Conservation (phyloP, 805 yeast genomes). For the Lipomyces orientalis region DNA sequence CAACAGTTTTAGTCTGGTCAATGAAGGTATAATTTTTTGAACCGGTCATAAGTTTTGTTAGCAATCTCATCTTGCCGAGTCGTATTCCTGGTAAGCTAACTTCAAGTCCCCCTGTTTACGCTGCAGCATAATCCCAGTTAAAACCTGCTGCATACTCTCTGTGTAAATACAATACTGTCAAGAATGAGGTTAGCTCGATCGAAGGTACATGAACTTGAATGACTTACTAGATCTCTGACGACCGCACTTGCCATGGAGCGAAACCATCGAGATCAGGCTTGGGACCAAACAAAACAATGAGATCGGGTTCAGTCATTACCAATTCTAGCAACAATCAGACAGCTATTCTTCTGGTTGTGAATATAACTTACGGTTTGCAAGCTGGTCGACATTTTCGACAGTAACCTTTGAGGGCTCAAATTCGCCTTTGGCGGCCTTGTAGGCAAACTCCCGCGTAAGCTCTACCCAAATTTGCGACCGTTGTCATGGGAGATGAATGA, state of each 20-base stretch:
- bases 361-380: conserved; percentile 45
- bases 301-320: conserved; percentile 92
- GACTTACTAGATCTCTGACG: conserved; percentile 70
- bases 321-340: conserved; percentile 50
- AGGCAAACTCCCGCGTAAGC: conserved; percentile 83
- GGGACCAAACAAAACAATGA: conserved; percentile 85
- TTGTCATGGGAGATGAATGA: conserved; percentile 74
- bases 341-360: background rate
- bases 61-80: background rate
- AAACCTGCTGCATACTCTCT: too few relatives aligned
- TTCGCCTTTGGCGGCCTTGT: conserved; percentile 65
- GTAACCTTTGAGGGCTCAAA: conserved; percentile 70
- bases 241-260: conserved; percentile 97
- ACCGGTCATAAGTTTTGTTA: background rate
- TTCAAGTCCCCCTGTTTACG: too few relatives aligned
- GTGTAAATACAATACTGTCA: too few relatives aligned
- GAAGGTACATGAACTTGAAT: background rate
- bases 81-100: background rate
- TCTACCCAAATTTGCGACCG: conserved; percentile 90
- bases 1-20: too few relatives aligned
- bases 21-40: background rate
- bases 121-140: too few relatives aligned
- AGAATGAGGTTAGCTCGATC: background rate
- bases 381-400: conserved; percentile 68
- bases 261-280: conserved; percentile 86